Evolutionary conservation across 257 asterid species (phyloP).

Genomic region (Perilla frutescens): DNA sequence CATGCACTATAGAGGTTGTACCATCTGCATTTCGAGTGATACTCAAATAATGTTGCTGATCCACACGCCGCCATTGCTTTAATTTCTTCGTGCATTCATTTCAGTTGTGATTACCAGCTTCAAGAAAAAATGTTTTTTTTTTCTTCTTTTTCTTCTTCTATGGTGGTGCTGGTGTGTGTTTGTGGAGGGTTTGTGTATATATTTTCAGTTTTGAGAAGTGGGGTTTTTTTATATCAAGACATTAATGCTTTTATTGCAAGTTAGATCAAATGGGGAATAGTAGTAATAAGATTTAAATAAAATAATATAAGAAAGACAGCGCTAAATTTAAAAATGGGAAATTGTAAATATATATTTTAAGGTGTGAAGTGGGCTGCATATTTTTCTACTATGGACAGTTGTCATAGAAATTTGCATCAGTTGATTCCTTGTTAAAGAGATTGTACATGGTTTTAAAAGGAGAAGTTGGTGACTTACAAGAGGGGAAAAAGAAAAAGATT

Average conservation of each 20-base stretch:
- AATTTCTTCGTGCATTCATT: conserved; percentile 40
- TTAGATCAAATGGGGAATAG: conserved; percentile 30
- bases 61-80: conserved; percentile 14
- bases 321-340: not conserved
- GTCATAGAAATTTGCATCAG: conserved; percentile 56
- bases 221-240: conserved; percentile 46
- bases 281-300: conserved; percentile 7
- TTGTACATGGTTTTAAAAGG: conserved; percentile 42
- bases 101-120: conserved; percentile 48
- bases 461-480: conserved; percentile 43
- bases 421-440: conserved; percentile 55
- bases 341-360: conserved; percentile 12
- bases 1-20: conserved; percentile 47
- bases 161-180: conserved; percentile 12
- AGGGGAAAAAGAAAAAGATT: conserved; percentile 6
- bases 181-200: conserved; percentile 22
- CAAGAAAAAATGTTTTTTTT: conserved; percentile 15
- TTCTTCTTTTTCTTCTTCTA: conserved; percentile 28
- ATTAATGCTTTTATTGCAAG: conserved; percentile 46
- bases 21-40: conserved; percentile 36
- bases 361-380: conserved; percentile 61
- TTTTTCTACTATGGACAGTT: conserved; percentile 63
- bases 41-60: conserved; percentile 15
- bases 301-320: not conserved
- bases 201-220: conserved; percentile 45